Percentiles rank a stretch among this genome's conserved stretches.
These are phyloP conservation scores for Gentiana macrophylla DNA, from an alignment of 257 asterid genomes.

Conservation along the genomic window DNA sequence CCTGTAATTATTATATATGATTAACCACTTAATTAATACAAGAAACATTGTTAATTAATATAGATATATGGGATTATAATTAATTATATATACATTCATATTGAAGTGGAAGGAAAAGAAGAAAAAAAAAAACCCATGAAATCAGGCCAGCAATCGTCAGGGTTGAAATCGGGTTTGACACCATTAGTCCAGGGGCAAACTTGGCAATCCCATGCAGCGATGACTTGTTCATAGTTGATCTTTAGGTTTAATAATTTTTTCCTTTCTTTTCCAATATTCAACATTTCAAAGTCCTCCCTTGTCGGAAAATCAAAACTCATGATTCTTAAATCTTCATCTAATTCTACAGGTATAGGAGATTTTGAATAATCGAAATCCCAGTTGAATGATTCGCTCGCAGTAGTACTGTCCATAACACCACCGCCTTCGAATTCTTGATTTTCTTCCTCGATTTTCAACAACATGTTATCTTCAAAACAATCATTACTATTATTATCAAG, in stretches of 20 bases:
- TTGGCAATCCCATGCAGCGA: conserved; percentile 51
- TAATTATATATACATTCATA: no score
- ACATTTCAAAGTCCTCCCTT: conserved; percentile 2
- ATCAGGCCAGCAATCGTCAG: conserved; percentile 23
- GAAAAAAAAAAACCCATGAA: conserved; percentile 22
- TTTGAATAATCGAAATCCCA: conserved; percentile 36
- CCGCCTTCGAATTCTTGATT: conserved; percentile 25
- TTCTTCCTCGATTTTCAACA: conserved; percentile 32
- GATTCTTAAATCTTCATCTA: conserved; percentile 5
- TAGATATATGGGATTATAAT: no score
- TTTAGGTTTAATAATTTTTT: conserved; percentile 25
- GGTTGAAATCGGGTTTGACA: conserved; percentile 32
- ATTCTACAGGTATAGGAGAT: conserved; percentile 5
- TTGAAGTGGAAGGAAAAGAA: no score
- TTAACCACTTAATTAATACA: no score
- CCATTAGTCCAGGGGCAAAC: conserved; percentile 65
- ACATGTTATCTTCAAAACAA: conserved; percentile 8
- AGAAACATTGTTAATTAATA: no score
- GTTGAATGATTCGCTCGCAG: conserved; percentile 23
- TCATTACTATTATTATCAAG: no score
- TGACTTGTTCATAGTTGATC: conserved; percentile 53
- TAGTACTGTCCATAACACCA: conserved; percentile 26
- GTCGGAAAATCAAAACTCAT: no score
- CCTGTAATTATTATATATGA: no score
- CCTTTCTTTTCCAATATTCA: conserved; percentile 14